phyloP scores from a whole-genome alignment of 352 stramenopile genomes.

The Phytophthora ohioensis region DNA sequence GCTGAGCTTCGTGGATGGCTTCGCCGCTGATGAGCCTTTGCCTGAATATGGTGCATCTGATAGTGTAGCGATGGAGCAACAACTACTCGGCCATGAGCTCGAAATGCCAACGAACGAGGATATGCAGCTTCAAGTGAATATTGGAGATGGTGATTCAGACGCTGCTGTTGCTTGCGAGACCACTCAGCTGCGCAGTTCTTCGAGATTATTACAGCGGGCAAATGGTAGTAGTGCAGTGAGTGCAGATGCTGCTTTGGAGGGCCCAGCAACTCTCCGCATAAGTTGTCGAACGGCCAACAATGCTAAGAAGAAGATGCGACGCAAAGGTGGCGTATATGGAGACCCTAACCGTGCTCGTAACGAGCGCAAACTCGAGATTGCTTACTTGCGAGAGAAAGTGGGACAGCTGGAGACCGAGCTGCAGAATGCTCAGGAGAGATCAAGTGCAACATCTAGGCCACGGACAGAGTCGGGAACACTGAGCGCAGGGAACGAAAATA shows the following conservation, averaged over 20 bases:
- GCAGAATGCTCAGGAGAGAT: slow-evolving; percentile 17
- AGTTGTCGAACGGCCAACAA: slow-evolving; percentile 5
- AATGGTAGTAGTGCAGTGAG: not conserved
- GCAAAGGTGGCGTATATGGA: slow-evolving; percentile 22
- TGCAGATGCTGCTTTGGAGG: not conserved
- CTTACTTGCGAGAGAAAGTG: slow-evolving; percentile 50
- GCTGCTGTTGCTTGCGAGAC: not conserved
- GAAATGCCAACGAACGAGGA: slow-evolving; percentile 11
- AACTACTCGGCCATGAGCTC: slow-evolving; percentile 4
- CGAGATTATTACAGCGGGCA: slow-evolving; percentile 5
- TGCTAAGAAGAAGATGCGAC: slow-evolving; percentile 24
- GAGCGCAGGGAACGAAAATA: not conserved
- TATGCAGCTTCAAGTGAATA: slow-evolving; percentile 14
- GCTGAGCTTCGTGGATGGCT: slow-evolving; percentile 42
- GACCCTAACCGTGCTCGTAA: slow-evolving; percentile 36
- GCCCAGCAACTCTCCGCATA: not conserved
- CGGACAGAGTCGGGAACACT: not conserved
- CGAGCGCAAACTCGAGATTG: slow-evolving; percentile 46
- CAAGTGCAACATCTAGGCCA: not conserved
- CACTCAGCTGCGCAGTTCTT: slow-evolving; percentile 10
- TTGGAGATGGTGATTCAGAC: not conserved
- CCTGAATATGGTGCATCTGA: not conserved
- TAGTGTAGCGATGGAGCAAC: not conserved
- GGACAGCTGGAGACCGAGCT: slow-evolving; percentile 44
- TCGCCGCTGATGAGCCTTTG: not conserved